These are phyloP conservation scores for Hydnomerulius pinastri DNA, from an alignment of 768 basidiomycete genomes.

Conservation along the genomic window DNA sequence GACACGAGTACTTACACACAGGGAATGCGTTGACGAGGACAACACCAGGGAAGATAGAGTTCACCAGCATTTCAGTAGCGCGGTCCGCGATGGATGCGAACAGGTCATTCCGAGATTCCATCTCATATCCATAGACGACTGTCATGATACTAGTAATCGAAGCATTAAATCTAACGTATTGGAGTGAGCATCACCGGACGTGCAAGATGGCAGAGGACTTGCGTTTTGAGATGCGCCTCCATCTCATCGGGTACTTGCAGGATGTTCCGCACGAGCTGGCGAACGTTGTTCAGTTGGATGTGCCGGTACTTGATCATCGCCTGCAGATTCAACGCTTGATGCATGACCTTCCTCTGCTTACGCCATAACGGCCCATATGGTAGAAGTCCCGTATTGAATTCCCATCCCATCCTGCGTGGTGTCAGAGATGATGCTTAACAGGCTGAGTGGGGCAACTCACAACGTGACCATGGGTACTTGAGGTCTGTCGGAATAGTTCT, in stretches of 20 bases:
- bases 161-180: constrained; percentile 23
- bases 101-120: constrained; percentile 29
- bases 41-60: constrained; percentile 32
- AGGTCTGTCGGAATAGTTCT: constrained; percentile 30
- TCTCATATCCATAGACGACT: constrained; percentile 37
- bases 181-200: neutral
- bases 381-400: constrained; percentile 38
- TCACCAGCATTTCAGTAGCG: constrained; percentile 30
- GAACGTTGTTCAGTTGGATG: constrained; percentile 34
- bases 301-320: constrained; percentile 29
- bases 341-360: constrained; percentile 37
- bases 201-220: neutral
- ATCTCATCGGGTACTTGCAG: constrained; percentile 28
- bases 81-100: constrained; percentile 34
- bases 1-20: constrained; percentile 17
- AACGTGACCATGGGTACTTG: constrained; percentile 23
- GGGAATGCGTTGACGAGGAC: constrained; percentile 34
- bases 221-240: constrained; percentile 24
- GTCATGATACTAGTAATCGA: constrained; percentile 36
- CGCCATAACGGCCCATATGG: constrained; percentile 41
- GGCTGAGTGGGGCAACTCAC: constrained; percentile 6
- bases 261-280: constrained; percentile 33
- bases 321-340: constrained; percentile 37
- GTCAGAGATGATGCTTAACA: neutral
- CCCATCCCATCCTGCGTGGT: constrained; percentile 37